These are phyloP conservation scores for Salvia rosmarinus DNA, from an alignment of 257 asterid genomes.

Conservation along the genomic window DNA sequence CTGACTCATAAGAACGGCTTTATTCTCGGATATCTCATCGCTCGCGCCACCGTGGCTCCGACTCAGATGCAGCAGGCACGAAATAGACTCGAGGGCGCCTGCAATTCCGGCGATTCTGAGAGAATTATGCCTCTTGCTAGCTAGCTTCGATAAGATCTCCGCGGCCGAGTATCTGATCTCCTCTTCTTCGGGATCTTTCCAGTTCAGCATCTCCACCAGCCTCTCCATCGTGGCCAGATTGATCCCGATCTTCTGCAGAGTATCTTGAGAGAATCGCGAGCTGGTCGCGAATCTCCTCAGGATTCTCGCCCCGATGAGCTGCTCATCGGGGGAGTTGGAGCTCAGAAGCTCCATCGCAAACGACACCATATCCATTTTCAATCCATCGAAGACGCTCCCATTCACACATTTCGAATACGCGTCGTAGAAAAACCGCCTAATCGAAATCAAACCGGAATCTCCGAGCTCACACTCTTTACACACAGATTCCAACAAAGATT, in stretches of 20 bases:
- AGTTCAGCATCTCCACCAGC: constrained; percentile 84
- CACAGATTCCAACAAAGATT: constrained; percentile 58
- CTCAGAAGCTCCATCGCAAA: constrained; percentile 79
- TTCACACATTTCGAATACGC: constrained; percentile 76
- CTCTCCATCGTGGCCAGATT: constrained; percentile 70
- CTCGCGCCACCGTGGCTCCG: constrained; percentile 52
- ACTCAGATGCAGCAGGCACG: constrained; percentile 66
- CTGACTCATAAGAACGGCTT: constrained; percentile 47
- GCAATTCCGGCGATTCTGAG: constrained; percentile 77
- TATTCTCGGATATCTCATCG: constrained; percentile 76
- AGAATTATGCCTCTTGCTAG: constrained; percentile 70
- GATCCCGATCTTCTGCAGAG: constrained; percentile 89
- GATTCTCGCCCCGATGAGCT: constrained; percentile 78
- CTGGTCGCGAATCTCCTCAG: constrained; percentile 55
- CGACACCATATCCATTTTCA: constrained; percentile 91
- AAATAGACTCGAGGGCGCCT: constrained; percentile 85
- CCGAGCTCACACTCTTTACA: constrained; percentile 75
- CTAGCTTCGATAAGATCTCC: constrained; percentile 62
- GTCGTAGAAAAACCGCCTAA: constrained; percentile 80
- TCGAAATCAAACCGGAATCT: constrained; percentile 65
- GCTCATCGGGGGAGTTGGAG: constrained; percentile 84
- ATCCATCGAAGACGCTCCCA: constrained; percentile 90
- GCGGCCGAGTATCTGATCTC: constrained; percentile 83
- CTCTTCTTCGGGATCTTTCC: constrained; percentile 84
- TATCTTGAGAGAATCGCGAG: constrained; percentile 59